phyloP scores from a whole-genome alignment of 768 basidiomycete species.

The Tricholoma hemisulphureum region DNA sequence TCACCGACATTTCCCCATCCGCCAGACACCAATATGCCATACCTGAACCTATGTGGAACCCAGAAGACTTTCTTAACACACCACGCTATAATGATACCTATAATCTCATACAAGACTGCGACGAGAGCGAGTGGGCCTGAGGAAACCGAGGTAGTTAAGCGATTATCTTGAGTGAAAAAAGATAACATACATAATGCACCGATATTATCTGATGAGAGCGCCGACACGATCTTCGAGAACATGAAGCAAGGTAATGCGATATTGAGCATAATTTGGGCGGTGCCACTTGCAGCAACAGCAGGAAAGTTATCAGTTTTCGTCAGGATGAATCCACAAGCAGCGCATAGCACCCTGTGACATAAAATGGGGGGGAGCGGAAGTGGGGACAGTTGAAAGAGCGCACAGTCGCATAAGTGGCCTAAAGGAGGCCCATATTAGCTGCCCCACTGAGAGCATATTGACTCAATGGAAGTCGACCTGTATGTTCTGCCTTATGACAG shows the following conservation, averaged over 20 bases:
- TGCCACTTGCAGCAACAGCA: conserved; percentile 53
- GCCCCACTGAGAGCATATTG: conserved; percentile 37
- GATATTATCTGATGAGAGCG: conserved; percentile 59
- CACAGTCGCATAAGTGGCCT: conserved; percentile 61
- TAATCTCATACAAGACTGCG: conserved; percentile 53
- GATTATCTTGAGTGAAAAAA: not conserved
- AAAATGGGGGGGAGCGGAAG: too few relatives aligned
- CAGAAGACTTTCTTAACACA: conserved; percentile 63
- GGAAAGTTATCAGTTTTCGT: conserved; percentile 64
- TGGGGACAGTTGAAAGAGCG: too few relatives aligned
- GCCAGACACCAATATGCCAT: conserved; percentile 68
- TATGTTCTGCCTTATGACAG: not conserved
- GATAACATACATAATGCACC: conserved; percentile 46
- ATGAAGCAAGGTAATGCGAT: conserved; percentile 61
- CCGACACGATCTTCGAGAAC: conserved; percentile 72
- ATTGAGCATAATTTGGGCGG: conserved; percentile 63
- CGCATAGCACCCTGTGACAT: conserved; percentile 48
- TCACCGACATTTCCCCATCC: conserved; percentile 70
- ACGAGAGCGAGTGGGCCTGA: conserved; percentile 63
- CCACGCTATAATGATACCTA: conserved; percentile 56
- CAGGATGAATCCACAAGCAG: conserved; percentile 52
- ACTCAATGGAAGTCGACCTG: not conserved
- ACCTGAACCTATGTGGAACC: conserved; percentile 75
- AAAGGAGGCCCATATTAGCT: conserved; percentile 62
- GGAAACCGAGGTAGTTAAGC: too few relatives aligned